These are phyloP conservation scores for Podaxis pistillaris DNA, from an alignment of 768 basidiomycete species.

Conservation along the genomic window DNA sequence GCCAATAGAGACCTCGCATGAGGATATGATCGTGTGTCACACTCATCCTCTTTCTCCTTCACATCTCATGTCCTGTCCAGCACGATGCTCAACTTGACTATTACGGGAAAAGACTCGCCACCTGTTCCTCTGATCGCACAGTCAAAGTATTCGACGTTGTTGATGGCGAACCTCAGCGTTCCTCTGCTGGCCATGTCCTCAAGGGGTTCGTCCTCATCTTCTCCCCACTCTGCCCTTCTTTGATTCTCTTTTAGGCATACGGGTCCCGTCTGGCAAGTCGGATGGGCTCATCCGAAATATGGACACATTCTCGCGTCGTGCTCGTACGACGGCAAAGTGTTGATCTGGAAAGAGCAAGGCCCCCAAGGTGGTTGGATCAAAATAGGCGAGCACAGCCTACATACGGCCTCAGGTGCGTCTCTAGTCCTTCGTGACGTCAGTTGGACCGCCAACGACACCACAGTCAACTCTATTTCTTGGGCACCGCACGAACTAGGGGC, in stretches of 20 bases:
- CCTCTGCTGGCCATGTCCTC: slow-evolving; percentile 64
- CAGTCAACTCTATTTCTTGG: slow-evolving; percentile 98
- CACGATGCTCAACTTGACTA: slow-evolving; percentile 99
- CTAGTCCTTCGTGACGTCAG: not conserved
- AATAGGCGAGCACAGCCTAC: slow-evolving; percentile 93
- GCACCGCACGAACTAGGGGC: slow-evolving; percentile 98
- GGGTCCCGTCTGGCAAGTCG: slow-evolving; percentile 97
- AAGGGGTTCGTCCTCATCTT: slow-evolving; percentile 58
- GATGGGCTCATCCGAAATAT: slow-evolving; percentile 98
- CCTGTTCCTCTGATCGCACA: slow-evolving; percentile 93
- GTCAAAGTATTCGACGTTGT: slow-evolving; percentile 95
- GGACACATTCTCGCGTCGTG: slow-evolving; percentile 97
- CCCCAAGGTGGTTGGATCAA: slow-evolving; percentile 80
- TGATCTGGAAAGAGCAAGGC: slow-evolving; percentile 95
- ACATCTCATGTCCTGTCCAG: slow-evolving; percentile 36
- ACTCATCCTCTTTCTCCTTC: slow-evolving; percentile 1
- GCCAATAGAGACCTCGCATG: slow-evolving; percentile 92
- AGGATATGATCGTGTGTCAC: slow-evolving; percentile 92
- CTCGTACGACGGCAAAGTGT: slow-evolving; percentile 96
- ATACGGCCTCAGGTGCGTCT: slow-evolving; percentile 84
- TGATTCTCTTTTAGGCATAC: slow-evolving; percentile 63
- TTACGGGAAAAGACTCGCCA: slow-evolving; percentile 95
- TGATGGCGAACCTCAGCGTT: slow-evolving; percentile 76
- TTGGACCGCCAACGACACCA: not conserved
- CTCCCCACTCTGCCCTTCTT: not conserved